Percentiles rank a stretch among this genome's conserved stretches.
phyloP scores from a whole-genome alignment of 2,329 filamentous ascomycete genomes.

The Cryphonectria nitschkei region DNA sequence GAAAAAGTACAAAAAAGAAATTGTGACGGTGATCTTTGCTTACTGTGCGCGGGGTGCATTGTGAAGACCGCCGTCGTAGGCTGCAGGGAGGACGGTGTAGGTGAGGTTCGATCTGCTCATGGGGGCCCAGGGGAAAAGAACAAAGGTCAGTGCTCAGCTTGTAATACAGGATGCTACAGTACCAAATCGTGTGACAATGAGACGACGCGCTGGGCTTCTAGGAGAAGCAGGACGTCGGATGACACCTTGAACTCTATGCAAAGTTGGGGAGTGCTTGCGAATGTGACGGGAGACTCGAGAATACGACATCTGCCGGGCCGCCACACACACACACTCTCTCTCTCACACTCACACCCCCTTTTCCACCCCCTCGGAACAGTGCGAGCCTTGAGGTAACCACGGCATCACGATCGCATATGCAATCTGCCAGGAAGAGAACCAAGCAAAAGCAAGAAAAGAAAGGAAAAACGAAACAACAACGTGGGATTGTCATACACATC shows the following conservation, averaged over 20 bases:
- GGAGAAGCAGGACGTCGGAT: neutral
- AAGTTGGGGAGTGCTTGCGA: neutral
- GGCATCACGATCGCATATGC: neutral
- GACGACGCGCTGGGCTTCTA: neutral
- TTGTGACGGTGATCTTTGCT: slow-evolving; percentile 19
- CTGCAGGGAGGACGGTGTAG: slow-evolving; percentile 42
- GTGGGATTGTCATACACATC: slow-evolving; percentile 15
- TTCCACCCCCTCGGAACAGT: neutral
- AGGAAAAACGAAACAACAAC: neutral
- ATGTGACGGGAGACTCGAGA: neutral
- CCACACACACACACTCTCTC: neutral
- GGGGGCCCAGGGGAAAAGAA: too few relatives aligned
- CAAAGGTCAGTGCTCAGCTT: slow-evolving; percentile 5
- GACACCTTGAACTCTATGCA: neutral
- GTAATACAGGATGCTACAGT: neutral
- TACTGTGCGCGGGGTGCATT: slow-evolving; percentile 48
- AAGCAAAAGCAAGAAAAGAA: neutral
- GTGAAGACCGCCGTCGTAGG: slow-evolving; percentile 45
- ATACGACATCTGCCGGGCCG: slow-evolving; percentile 8
- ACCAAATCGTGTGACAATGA: neutral
- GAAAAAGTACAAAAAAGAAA: neutral
- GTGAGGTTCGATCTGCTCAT: slow-evolving; percentile 36
- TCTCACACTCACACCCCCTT: too few relatives aligned
- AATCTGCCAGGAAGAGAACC: neutral
- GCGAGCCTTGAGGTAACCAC: neutral